Evolutionary conservation across 257 asterid genomes (phyloP), one percentile per base, ranked within the genome.

Genomic region (Gentiana dahurica): DNA sequence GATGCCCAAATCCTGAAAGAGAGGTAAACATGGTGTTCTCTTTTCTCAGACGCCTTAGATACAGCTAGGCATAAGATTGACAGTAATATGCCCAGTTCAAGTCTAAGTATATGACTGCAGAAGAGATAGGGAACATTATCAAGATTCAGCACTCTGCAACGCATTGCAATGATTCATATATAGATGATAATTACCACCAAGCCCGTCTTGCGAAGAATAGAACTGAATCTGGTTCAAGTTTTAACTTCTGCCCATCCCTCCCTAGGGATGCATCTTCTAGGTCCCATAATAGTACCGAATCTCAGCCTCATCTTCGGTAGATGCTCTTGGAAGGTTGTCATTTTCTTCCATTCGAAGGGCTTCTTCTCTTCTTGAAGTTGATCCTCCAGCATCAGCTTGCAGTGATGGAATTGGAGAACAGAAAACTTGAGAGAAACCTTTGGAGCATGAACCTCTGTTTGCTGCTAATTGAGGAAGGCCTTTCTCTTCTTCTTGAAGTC

Each of bases 101-200:
- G 70, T 87, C 96, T 3, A 88, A 88, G 87, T 71, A 85, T 80
- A 88, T 88, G 96, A 79, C 90, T 34, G 77, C 83, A 62, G 96
- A 88, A 67, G 96, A 88, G 71, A 78, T 88, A 51, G 95, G 82
- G 71, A 79, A 85, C 71, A 79, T 85, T 77, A 85, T 80, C 53
- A 85, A 85, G 74, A 80, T 81, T 79, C 96, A 88, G 71, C 96
- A 77, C 68, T 77, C 92, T 66, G 86, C 95, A 70, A 69, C 85
- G 43, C 95, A 88, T 63, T 81, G 93, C 65, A 85, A 70, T 75
- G 93, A 88, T 65, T 85, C 86, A 3, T 88, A 88, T 57, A 61
- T 74, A 43, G 93, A 88, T 63, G 96, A 88, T 63, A 84, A 88
- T 73, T 88, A 88, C 67, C 87, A 85, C 70, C 96, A 84, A 66